Evolutionary conservation across 129 eudicot genomes (phyloP).

Genomic region (Escallonia rubra): DNA sequence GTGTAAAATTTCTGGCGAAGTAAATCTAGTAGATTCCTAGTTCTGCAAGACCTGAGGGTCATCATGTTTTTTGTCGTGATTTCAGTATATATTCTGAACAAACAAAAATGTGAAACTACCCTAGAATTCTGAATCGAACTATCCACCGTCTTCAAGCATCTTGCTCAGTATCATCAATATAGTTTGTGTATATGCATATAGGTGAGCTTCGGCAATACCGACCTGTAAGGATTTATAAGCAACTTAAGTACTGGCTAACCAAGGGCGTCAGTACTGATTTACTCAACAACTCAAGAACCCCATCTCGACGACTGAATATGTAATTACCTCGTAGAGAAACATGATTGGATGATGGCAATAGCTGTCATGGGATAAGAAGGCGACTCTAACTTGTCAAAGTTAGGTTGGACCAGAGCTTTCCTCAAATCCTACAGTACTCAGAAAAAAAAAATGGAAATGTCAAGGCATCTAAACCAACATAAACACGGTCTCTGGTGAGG

Average conservation of each 20-base stretch:
- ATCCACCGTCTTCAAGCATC: not conserved
- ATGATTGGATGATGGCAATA: constrained; percentile 60
- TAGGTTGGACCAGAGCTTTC: constrained; percentile 44
- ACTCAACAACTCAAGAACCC: too few species aligned
- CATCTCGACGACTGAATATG: too few species aligned
- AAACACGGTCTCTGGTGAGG: too few species aligned
- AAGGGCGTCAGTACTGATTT: too few species aligned
- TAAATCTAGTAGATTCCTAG: not conserved
- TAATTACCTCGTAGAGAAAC: constrained; percentile 83
- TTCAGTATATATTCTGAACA: not conserved
- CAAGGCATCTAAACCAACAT: too few species aligned
- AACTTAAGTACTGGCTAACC: too few species aligned
- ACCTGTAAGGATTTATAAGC: too few species aligned
- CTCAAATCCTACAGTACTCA: constrained; percentile 60
- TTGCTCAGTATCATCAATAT: not conserved
- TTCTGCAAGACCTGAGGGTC: not conserved
- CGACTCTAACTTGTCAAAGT: constrained; percentile 34
- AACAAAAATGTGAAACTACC: too few species aligned
- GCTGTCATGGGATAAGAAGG: constrained; percentile 75
- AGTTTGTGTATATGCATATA: too few species aligned
- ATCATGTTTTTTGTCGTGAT: not conserved
- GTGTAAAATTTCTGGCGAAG: too few species aligned
- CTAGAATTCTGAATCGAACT: not conserved
- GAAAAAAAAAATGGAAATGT: not conserved
- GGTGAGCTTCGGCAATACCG: too few species aligned